phyloP scores from a whole-genome alignment of 371 early-diverging fungal species.

The Coemansia sp. region DNA sequence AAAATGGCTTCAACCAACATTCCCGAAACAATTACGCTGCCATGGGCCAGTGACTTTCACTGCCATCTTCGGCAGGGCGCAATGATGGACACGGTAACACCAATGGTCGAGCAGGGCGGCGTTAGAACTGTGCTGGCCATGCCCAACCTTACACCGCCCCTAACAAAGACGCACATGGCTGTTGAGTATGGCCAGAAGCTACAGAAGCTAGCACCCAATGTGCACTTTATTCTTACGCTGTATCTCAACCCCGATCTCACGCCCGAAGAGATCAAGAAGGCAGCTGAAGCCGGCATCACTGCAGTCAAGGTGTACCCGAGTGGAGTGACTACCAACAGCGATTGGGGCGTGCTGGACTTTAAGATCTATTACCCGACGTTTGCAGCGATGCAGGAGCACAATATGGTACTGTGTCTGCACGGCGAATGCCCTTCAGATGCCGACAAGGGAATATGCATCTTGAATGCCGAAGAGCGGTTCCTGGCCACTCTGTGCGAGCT shows the following conservation, averaged over 20 bases:
- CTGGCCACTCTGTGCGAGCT: slow-evolving; percentile 79
- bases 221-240: slow-evolving; percentile 90
- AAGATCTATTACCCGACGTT: slow-evolving; percentile 89
- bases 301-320: slow-evolving; percentile 97
- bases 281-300: slow-evolving; percentile 81
- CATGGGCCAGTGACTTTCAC: slow-evolving; percentile 85
- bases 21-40: slow-evolving; percentile 31
- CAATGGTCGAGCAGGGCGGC: slow-evolving; percentile 77
- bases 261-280: slow-evolving; percentile 84
- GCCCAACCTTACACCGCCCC: slow-evolving; percentile 94
- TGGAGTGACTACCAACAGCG: slow-evolving; percentile 97
- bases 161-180: slow-evolving; percentile 84
- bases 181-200: slow-evolving; percentile 79
- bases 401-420: slow-evolving; percentile 93
- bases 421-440: slow-evolving; percentile 92
- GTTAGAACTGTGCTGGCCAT: slow-evolving; percentile 89
- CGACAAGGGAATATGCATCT: slow-evolving; percentile 80
- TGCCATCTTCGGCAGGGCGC: slow-evolving; percentile 90
- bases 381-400: slow-evolving; percentile 89
- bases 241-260: slow-evolving; percentile 88
- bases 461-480: slow-evolving; percentile 96
- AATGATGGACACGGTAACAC: slow-evolving; percentile 88
- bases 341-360: slow-evolving; percentile 89
- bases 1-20: background rate
- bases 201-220: slow-evolving; percentile 76